Percentiles rank a stretch among this genome's conserved stretches.
Evolutionary conservation across 2,329 filamentous ascomycete genomes (phyloP).

Genomic region (Talaromyces albobiverticillius): DNA sequence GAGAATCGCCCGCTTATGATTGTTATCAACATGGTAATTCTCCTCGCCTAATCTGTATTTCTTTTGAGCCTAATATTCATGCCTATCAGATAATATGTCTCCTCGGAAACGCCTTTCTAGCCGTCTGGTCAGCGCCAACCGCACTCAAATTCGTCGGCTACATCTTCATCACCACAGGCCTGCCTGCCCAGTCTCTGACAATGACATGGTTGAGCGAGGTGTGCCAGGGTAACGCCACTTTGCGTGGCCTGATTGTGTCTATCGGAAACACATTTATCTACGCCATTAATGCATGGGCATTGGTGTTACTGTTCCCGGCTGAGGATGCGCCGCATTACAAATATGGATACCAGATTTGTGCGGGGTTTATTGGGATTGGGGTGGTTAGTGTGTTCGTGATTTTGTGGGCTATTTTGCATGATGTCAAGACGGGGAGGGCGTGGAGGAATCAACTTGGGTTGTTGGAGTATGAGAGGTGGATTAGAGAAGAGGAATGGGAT

Average conservation of each 20-base stretch:
- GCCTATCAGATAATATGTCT: conserved; percentile 1
- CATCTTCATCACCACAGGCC: conserved; percentile 6
- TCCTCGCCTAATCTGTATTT: neutral
- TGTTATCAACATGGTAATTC: neutral
- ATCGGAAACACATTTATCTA: conserved; percentile 9
- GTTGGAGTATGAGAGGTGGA: conserved; percentile 9
- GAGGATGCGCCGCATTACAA: conserved; percentile 4
- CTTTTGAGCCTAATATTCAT: neutral
- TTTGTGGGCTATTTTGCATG: conserved; percentile 1
- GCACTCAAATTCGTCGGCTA: conserved; percentile 8
- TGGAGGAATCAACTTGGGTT: conserved; percentile 7
- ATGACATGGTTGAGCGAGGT: conserved; percentile 7
- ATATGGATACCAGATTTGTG: conserved; percentile 9
- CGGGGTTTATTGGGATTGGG: conserved; percentile 6
- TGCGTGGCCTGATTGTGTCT: conserved; percentile 2
- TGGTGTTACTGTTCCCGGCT: conserved; percentile 3
- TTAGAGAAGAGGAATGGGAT: neutral
- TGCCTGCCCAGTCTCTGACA: conserved; percentile 6
- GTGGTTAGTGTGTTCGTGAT: conserved; percentile 5
- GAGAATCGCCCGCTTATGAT: conserved; percentile 2
- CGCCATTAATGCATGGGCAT: conserved; percentile 1
- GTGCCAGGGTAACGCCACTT: neutral
- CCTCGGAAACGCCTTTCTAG: neutral
- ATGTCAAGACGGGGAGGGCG: neutral
- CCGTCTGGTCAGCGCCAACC: conserved; percentile 6